Base-by-base conservation (phyloP, 2,329 filamentous ascomycete species). In the Monascus ruber region DNA sequence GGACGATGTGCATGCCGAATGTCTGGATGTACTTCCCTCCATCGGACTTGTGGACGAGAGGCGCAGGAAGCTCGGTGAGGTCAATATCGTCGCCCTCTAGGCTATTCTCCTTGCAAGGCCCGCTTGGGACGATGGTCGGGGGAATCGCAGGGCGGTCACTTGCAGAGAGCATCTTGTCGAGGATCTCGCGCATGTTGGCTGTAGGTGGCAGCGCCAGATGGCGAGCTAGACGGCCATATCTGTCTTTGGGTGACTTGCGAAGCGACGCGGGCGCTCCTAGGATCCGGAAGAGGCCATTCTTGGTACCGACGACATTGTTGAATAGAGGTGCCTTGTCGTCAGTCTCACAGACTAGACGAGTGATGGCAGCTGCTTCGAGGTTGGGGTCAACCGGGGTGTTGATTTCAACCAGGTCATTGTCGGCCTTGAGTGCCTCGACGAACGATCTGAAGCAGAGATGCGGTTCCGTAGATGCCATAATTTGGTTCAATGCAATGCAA, bases 11-110 rank as follows among this genome's bases (percentile, higher is more conserved):
- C 52, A 73, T 68, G 2, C 70, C 71, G 38, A 65, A 69, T 0
- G 70, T 73, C 42, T 72, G 69, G 24, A 73, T 50, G 40, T 73
- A 73, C 38, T 66, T 68, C 0, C 70, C 71, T 0, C 70, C 70
- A 40, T 73, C 70, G 0, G 51, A 47, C 41, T 65, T 40, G 47
- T 73, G 66, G 0, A 72, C 51, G 8, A 60, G 36, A 0, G 70
- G 70, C 0, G 55, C 58, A 0, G 70, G 68, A 0, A 72, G 51
- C 8, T 47, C 49, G 0, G 51, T 60, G 1, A 74, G 56, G 47
- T 71, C 67, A 36, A 73, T 57, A 9, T 69, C 51, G 10, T 59
- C 55, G 0, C 51, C 57, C 1, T 51, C 45, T 1, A 72, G 41
- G 7, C 48, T 55, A 41, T 63, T 55, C 47, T 70, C 60, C 48